These are phyloP conservation scores for Prunus mongolica DNA, from an alignment of 306 rosid species.

Conservation along the genomic window DNA sequence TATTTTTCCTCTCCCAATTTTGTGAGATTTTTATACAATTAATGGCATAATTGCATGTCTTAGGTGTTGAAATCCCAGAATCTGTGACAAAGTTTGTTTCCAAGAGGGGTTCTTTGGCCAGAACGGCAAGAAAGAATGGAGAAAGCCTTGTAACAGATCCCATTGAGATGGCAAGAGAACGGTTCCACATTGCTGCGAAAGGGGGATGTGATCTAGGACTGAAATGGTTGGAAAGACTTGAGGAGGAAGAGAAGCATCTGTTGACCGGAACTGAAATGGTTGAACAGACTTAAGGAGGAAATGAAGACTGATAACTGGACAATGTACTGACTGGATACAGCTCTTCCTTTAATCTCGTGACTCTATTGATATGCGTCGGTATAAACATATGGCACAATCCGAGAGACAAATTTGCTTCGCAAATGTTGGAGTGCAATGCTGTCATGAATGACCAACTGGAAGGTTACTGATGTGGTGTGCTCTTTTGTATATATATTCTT, in stretches of 20 bases:
- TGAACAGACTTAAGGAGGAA: background rate
- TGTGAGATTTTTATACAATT: background rate
- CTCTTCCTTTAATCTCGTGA: background rate
- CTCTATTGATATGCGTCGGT: background rate
- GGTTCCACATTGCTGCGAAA: slow-evolving; percentile 75
- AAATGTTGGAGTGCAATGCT: background rate
- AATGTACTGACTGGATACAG: background rate
- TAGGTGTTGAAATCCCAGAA: slow-evolving; percentile 78
- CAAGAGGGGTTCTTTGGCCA: slow-evolving; percentile 42
- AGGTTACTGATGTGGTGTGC: background rate
- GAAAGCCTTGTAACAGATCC: slow-evolving; percentile 40
- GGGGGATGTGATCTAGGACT: slow-evolving; percentile 87
- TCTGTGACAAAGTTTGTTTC: slow-evolving; percentile 42
- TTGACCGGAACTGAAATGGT: background rate
- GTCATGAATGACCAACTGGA: background rate
- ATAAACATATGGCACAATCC: background rate
- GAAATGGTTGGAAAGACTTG: slow-evolving; percentile 78
- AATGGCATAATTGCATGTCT: slow-evolving; percentile 16
- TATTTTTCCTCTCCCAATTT: background rate
- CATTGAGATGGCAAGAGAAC: slow-evolving; percentile 77
- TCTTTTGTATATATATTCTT: background rate
- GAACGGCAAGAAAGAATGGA: slow-evolving; percentile 37
- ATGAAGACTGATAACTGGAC: background rate
- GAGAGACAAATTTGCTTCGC: background rate
- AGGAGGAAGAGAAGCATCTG: slow-evolving; percentile 67